These are phyloP conservation scores for Fusarium clavum DNA, from an alignment of 2,329 filamentous ascomycete genomes.

Conservation along the genomic window DNA sequence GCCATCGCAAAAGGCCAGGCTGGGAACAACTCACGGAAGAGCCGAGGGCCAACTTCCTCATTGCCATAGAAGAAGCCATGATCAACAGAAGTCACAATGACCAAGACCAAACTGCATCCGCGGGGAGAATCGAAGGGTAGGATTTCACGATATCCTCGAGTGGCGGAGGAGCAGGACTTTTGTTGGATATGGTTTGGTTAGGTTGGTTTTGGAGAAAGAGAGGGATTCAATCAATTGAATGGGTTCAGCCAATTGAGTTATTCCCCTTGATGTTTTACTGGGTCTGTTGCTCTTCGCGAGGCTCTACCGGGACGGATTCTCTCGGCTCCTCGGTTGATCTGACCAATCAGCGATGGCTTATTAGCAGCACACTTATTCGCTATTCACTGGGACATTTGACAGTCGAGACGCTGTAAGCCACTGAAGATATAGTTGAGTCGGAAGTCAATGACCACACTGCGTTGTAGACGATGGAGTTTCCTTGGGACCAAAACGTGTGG, in stretches of 20 bases:
- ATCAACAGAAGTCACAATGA: constrained; percentile 48
- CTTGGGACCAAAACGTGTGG: constrained; percentile 2
- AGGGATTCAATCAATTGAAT: constrained; percentile 16
- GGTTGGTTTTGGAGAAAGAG: constrained; percentile 25
- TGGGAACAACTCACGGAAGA: constrained; percentile 63
- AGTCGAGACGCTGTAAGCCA: constrained; percentile 26
- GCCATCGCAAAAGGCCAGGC: constrained; percentile 32
- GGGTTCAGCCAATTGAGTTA: constrained; percentile 41
- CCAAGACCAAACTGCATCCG: constrained; percentile 49
- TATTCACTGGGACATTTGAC: constrained; percentile 10
- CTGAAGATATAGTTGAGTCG: constrained; percentile 30
- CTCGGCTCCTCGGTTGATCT: constrained; percentile 53
- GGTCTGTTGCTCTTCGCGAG: constrained; percentile 40
- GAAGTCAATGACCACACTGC: constrained; percentile 22
- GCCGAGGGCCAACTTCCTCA: constrained; percentile 69
- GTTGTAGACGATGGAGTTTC: constrained; percentile 5
- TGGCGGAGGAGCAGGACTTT: constrained; percentile 46
- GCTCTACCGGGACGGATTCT: constrained; percentile 45
- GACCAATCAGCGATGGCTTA: constrained; percentile 50
- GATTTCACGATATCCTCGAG: constrained; percentile 38
- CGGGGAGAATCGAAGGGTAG: constrained; percentile 43
- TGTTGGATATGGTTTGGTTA: constrained; percentile 31
- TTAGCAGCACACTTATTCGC: constrained; percentile 42
- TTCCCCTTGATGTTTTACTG: constrained; percentile 45
- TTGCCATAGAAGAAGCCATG: constrained; percentile 73